phyloP scores from a whole-genome alignment of 169 alveolate species.

The Eimeria brunetti region DNA sequence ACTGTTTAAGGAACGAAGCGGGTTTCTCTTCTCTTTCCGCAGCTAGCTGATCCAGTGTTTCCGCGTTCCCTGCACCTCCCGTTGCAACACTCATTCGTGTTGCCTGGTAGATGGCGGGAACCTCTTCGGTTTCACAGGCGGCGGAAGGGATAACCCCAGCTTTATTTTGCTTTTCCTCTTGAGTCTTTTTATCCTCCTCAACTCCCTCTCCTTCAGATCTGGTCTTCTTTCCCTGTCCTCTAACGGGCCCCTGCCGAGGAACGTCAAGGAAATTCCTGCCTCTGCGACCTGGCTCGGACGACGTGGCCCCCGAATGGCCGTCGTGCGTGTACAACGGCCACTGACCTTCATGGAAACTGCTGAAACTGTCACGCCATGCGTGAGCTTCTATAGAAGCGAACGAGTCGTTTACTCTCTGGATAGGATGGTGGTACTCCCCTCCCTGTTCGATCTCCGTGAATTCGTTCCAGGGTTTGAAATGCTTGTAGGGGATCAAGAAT shows the following conservation, averaged over 20 bases:
- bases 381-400: conserved; percentile 77
- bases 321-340: conserved; percentile 59
- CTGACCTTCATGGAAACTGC: conserved; percentile 77
- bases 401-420: conserved; percentile 75
- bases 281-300: conserved; percentile 34
- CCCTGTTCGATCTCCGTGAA: conserved; percentile 71
- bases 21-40: conserved; percentile 39
- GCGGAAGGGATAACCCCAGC: background rate
- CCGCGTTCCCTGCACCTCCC: conserved; percentile 74
- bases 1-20: conserved; percentile 71
- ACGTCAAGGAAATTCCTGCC: conserved; percentile 20
- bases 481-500: conserved; percentile 56
- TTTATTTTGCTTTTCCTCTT: conserved; percentile 32
- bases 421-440: conserved; percentile 58
- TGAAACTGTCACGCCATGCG: conserved; percentile 80
- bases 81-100: conserved; percentile 56
- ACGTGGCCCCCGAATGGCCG: conserved; percentile 52
- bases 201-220: conserved; percentile 23
- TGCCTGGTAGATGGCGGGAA: conserved; percentile 41
- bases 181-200: background rate
- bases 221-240: conserved; percentile 34
- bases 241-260: conserved; percentile 46
- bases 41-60: conserved; percentile 61
- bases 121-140: conserved; percentile 26
- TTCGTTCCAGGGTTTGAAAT: conserved; percentile 78